Conservation (phyloP, 169 alveolate genomes). For the Besnoitia besnoiti region DNA sequence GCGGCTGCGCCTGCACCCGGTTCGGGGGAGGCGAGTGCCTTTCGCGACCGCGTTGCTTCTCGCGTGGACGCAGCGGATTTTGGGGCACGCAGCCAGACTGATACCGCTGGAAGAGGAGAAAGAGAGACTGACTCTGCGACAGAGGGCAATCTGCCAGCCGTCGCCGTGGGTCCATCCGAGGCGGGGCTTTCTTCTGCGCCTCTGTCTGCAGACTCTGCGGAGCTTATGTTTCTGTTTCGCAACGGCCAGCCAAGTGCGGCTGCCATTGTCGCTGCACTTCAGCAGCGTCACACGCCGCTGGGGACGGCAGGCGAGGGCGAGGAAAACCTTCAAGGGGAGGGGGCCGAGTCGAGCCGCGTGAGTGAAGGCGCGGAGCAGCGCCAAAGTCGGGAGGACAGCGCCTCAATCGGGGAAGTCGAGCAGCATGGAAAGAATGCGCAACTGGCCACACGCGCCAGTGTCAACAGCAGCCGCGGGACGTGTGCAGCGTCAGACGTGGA, state of each 20-base stretch:
- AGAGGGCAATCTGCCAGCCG: no score
- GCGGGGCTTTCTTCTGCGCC: no score
- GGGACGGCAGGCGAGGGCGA: background rate
- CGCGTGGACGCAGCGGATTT: no score
- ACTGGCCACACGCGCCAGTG: background rate
- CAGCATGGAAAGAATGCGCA: background rate
- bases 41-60: no score
- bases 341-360: background rate
- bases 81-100: no score
- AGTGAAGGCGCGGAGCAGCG: background rate
- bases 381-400: background rate
- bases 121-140: no score
- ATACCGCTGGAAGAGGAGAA: no score
- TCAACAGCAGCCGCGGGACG: background rate
- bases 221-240: background rate
- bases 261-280: slow-evolving; percentile 1
- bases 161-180: no score
- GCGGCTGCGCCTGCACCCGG: no score
- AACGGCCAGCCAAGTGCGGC: background rate
- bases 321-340: background rate
- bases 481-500: background rate
- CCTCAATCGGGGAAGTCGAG: background rate
- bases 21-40: no score
- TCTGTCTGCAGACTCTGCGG: no score
- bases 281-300: background rate